Evolutionary conservation across 2,329 filamentous ascomycete genomes (phyloP).

Genomic region (Madurella fahalii): DNA sequence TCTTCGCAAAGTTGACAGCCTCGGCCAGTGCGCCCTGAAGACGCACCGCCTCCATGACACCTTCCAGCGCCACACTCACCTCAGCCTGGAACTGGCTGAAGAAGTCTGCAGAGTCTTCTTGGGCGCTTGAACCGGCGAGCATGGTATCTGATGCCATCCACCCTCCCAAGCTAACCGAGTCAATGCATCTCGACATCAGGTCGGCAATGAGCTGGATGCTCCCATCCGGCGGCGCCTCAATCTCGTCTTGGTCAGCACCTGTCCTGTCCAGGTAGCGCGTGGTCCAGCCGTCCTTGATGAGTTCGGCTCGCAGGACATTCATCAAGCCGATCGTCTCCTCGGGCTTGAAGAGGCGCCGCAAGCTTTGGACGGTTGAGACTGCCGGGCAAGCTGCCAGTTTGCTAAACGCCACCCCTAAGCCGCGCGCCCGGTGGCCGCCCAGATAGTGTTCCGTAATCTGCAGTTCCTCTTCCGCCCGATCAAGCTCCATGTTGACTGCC

Average conservation of each 20-base stretch:
- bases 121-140: constrained; percentile 39
- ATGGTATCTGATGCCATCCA: constrained; percentile 64
- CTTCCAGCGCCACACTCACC: constrained; percentile 66
- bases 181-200: constrained; percentile 67
- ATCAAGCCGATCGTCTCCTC: constrained; percentile 69
- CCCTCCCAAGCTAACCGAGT: constrained; percentile 69
- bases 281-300: constrained; percentile 73
- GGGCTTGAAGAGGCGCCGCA: constrained; percentile 60
- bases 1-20: constrained; percentile 57
- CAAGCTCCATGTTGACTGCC: constrained; percentile 51
- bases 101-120: constrained; percentile 57
- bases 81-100: constrained; percentile 63
- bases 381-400: constrained; percentile 65
- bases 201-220: constrained; percentile 68
- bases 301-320: constrained; percentile 66
- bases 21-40: constrained; percentile 63
- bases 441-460: constrained; percentile 64
- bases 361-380: constrained; percentile 54
- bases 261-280: constrained; percentile 62
- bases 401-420: constrained; percentile 63
- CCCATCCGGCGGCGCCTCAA: constrained; percentile 56
- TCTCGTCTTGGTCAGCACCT: constrained; percentile 31
- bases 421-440: constrained; percentile 59
- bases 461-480: constrained; percentile 61
- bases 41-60: constrained; percentile 63